Evolutionary conservation across 306 rosid species (phyloP), one percentile per base, ranked within the genome.

Genomic region (Pueraria montana): DNA sequence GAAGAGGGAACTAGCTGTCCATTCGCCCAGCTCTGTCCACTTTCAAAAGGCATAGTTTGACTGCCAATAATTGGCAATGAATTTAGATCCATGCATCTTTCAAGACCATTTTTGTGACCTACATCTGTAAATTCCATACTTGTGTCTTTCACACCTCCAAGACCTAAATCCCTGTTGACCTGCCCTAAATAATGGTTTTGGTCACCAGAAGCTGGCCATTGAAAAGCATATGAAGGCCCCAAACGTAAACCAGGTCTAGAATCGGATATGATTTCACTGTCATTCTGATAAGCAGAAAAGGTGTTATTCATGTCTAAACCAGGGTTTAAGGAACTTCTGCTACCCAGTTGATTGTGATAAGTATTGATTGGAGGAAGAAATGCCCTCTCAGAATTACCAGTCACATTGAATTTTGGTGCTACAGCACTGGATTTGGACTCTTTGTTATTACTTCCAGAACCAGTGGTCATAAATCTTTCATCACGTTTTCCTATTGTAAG

Each of bases 271-370:
- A 74, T 46, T 82, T 20, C 73, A 48, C 36, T 62, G 32, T 49
- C 74, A 48, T 80, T 81, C 65, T 71, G 88, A 83, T 66, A 74
- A 59, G 69, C 83, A 78, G 88, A 24, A 18, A 53, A 20, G 36
- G 61, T 59, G 67, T 11, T 30, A 73, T 79, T 84, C 62, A 49
- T 56, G 27, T 58, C 68, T 59, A 80, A 58, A 77, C 56, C 67
- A 63, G 79, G 50, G 84, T 65, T 34, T 32, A 27, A 58, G 67
- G 49, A 79, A 69, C 63, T 20, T 62, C 48, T 69, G 67, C 49
- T 42, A 40, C 70, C 68, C 52, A 42, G 68, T 77, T 45, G 74
- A 70, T 56, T 3, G 56, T 63, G 43, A 46, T 20, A 58, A 63
- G 74, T 65, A 77, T 76, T 72, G 11, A 64, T 5, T 61, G 61